Base-by-base conservation (phyloP, 2,329 filamentous ascomycete genomes). In the Colletotrichum musicola region DNA sequence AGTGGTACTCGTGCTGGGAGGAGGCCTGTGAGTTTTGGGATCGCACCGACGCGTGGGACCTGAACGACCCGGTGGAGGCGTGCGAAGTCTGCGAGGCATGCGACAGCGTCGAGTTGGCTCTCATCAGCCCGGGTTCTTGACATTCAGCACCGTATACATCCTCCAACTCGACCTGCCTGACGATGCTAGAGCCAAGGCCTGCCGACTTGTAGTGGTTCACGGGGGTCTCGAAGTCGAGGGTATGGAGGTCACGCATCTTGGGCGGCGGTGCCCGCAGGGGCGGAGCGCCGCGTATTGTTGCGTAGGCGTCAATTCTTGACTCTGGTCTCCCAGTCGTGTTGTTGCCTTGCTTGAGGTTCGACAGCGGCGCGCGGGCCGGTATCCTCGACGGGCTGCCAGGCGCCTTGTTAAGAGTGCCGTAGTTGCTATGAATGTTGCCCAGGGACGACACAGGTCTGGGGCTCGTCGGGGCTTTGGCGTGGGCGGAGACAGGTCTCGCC, bases 201-300 rank as follows among this genome's bases (percentile, higher is more conserved):
- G 81, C 75, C 12, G 80, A 76, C 56, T 83, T 84, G 74, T 87
- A 88, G 6, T 81, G 81, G 71, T 84, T 85, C 14, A 72, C 72
- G 0, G 85, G 85, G 0, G 85, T 84, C 68, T 86, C 84, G 18
- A 89, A 80, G 58, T 87, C 84, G 9, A 84, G 80, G 7, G 83
- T 81, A 54, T 81, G 76, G 58, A 98, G 85, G 49, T 97, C 94
- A 72, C 95, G 90, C 94, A 98, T 98, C 79, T 94, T 96, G 56
- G 95, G 95, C 13, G 95, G 95, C 42, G 94, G 93, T 1, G 91
- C 91, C 70, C 90, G 85, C 75, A 85, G 79, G 0, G 88, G 88
- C 59, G 88, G 87, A 27, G 85, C 87, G 25, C 83, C 81, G 16
- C 87, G 85, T 63, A 88, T 77, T 59, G 84, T 82, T 51, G 85